Base-by-base conservation (phyloP, 495 filamentous ascomycete species). In the Daldinia concentrica region DNA sequence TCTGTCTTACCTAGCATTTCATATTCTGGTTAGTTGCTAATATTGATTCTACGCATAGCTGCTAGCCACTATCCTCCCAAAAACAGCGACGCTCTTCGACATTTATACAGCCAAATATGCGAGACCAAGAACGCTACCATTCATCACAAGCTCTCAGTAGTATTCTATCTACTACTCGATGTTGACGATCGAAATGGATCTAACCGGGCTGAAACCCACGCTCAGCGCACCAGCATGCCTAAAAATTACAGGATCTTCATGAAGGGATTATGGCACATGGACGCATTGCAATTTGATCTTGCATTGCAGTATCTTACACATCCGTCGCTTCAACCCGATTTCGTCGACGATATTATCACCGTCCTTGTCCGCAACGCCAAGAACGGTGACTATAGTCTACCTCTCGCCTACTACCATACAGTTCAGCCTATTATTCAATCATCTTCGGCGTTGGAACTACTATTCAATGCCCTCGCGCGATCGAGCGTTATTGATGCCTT, bases 81-180 rank as follows among this genome's bases (percentile, higher is more conserved):
- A 71, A 85, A 85, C 36, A 89, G 89, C 68, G 78, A 79, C 52
- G 87, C 88, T 63, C 84, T 94, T 30, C 86, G 86, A 72, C 84
- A 83, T 34, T 85, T 94, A 0, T 86, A 93, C 77, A 77, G 85
- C 29, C 84, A 87, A 37, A 90, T 95, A 62, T 84, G 88, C 65
- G 79, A 82, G 11, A 83, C 80, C 48, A 85, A 83, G 22, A 83
- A 81, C 39, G 83, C 88, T 56, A 85, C 90, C 26, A 81, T 88
- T 50, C 89, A 91, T 78, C 88, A 92, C 76, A 92, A 93, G 78
- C 87, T 92, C 72, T 91, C 91, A 11, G 83, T 93, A 51, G 81
- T 95, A 61, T 94, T 90, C 80, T 95, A 95, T 80, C 80, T 95
- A 62, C 85, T 94, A 12, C 90, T 91, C 72, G 91, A 94, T 77